phyloP scores from a whole-genome alignment of 23 red algal species.

The Cyanidiococcus yangmingshanensis region DNA sequence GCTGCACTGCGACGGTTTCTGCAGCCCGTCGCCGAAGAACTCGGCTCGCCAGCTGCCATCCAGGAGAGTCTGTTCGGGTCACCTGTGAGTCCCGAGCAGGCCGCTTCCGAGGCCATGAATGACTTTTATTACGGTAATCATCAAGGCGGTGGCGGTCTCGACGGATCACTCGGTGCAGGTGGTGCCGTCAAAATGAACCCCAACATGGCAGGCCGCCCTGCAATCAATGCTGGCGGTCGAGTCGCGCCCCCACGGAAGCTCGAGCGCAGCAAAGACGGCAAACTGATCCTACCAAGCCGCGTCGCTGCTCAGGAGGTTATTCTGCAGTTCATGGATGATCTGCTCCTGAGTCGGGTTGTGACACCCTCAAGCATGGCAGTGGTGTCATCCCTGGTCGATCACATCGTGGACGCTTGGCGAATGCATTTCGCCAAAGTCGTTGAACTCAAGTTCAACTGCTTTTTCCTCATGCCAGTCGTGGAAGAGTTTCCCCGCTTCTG shows the following conservation, averaged over 20 bases:
- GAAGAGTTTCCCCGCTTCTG: conserved; percentile 15
- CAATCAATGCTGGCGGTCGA: background rate
- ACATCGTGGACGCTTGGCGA: conserved; percentile 14
- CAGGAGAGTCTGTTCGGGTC: conserved; percentile 18
- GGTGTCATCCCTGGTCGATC: conserved; percentile 3
- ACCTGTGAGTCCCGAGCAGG: conserved; percentile 17
- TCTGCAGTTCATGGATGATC: conserved; percentile 20
- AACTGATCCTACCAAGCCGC: conserved; percentile 19
- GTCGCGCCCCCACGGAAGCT: background rate
- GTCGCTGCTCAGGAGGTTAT: conserved; percentile 3
- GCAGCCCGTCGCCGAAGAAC: conserved; percentile 16
- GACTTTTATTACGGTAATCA: background rate
- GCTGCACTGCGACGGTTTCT: conserved; percentile 13
- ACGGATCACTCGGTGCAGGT: background rate
- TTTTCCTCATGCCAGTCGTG: conserved; percentile 14
- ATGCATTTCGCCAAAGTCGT: conserved; percentile 21
- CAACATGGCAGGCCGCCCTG: background rate
- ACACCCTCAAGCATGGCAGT: conserved; percentile 18
- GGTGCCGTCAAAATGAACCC: background rate
- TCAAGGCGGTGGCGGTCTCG: background rate
- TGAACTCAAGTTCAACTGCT: conserved; percentile 21
- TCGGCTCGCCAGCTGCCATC: conserved; percentile 8
- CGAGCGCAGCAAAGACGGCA: conserved; percentile 11
- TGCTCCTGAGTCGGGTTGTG: conserved; percentile 13
- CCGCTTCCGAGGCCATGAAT: conserved; percentile 11